Evolutionary conservation across 1,139 yeast species (phyloP), one percentile per base, ranked within the genome.

Genomic region (Casaregolazyma lundiana): DNA sequence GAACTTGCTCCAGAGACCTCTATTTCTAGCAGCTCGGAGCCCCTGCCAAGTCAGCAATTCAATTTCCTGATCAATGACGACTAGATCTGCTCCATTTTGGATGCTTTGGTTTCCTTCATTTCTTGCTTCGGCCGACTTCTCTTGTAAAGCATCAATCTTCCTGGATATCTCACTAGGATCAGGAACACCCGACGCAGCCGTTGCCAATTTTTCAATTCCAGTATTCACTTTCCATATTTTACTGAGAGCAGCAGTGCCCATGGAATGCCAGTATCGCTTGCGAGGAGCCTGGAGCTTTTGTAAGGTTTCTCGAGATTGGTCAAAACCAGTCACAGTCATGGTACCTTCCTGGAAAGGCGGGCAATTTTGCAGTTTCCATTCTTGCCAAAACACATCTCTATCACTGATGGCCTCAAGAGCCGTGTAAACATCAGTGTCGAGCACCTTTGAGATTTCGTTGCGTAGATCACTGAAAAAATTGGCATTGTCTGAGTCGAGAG

Each of bases 171-270:
- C 60, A 21, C 39, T 46, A 1, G 64, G 52, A 3, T 46, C 43
- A 0, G 63, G 61, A 17, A 59, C 29, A 30, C 49, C 38, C 5
- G 46, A 37, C 1, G 52, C 48, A 11, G 39, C 20, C 6, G 50
- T 41, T 15, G 43, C 48, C 19, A 60, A 49, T 35, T 43, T 44
- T 5, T 56, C 58, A n/a, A 58, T 36, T 2, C 67, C 68, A n/a
- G 60, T 55, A 3, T 53, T 52, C 8, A 56, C 53, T 41, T 59
- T 57, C 69, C 68, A 64, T 11, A 60, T 52, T 35, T 59, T 55
- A 4, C 66, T 55, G 22, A 67, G 52, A 2, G 66, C 60, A 3
- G 68, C 61, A n/a, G 68, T 64, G 4, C 71, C 71, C 65, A 67
- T 61, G 3, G 58, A 41, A 48, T 62, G 61, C 56, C 62, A 58